Base-by-base conservation (phyloP, 2,329 filamentous ascomycete genomes). In the Sclerotinia borealis region DNA sequence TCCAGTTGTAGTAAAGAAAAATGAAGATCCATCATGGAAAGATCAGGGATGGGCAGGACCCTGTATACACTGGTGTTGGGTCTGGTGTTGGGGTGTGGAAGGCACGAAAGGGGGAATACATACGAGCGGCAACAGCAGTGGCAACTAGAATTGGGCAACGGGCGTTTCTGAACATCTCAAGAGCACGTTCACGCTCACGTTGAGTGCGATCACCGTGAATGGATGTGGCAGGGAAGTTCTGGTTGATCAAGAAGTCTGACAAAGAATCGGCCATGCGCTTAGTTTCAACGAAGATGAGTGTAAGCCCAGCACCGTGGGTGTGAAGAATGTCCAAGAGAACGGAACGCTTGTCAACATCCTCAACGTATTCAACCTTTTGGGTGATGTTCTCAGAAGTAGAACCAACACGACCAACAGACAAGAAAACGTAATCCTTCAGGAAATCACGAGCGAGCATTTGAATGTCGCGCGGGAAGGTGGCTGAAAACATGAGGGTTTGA, bases 301-400 rank as follows among this genome's bases (percentile, higher is more conserved):
- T 98, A 66, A 98, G 84, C 74, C 93, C 93, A 66, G 81, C 90
- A 65, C 88, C 91, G 73, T 97, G 92, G 48, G 92, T 96, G 84
- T 98, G 93, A 62, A 99, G 88, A 69, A 99, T 98, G 74, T 99
- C 95, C 66, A 99, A 86, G 55, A 99, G 87, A 68, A 98, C 93
- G 63, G 95, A 98, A 76, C 93, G 92, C 88, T 99, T 99, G 85
- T 99, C 95, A 67, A 86, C 80, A 72, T 98, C 95, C 80, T 98
- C 93, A 65, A 98, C 91, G 72, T 98, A 98, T 80, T 98, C 93
- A 63, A 99, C 87, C 84, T 96, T 96, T 79, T 99, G 95, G 62
- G 95, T 98, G 68, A 99, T 98, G 85, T 98, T 99, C 86, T 98
- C 93, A n/a, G 95, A 98, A 37, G 95, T 98, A 59, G 95, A 98